Conservation (phyloP, 2,329 filamentous ascomycete genomes). For the Phialocephala subalpina region DNA sequence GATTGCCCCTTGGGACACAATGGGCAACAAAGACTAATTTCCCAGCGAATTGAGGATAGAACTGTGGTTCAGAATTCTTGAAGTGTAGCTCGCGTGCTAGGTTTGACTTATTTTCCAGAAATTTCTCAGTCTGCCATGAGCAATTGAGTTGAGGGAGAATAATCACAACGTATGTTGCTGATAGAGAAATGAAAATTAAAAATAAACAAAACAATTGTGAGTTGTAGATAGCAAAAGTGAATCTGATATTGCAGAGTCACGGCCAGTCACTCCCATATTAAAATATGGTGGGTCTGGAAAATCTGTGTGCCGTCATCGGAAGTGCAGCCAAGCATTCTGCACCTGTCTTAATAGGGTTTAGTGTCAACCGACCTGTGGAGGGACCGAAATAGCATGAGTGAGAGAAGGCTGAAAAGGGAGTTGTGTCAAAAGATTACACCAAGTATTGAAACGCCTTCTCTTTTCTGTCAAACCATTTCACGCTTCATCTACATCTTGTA, state of each 20-base stretch:
- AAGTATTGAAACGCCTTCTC: not conserved
- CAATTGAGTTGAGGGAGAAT: not conserved
- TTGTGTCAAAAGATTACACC: not conserved
- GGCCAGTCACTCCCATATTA: not conserved
- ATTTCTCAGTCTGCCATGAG: not conserved
- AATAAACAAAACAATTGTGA: not conserved
- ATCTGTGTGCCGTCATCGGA: constrained; percentile 7
- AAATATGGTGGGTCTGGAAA: not conserved
- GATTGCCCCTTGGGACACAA: not conserved
- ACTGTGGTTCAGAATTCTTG: not conserved
- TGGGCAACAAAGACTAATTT: not conserved
- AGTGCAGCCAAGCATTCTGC: not conserved
- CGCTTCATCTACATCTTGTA: not conserved
- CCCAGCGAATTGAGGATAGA: not conserved
- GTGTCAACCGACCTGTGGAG: not conserved
- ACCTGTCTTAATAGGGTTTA: not conserved
- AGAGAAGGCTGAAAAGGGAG: not conserved
- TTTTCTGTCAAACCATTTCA: not conserved
- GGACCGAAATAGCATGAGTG: too few species aligned
- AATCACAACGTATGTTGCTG: not conserved
- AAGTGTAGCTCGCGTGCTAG: not conserved
- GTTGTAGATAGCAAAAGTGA: not conserved
- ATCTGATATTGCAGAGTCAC: not conserved
- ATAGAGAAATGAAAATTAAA: not conserved
- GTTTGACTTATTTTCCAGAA: not conserved